Evolutionary conservation across 73 alveolate species (phyloP).

Genomic region (Halteria grandinella): DNA sequence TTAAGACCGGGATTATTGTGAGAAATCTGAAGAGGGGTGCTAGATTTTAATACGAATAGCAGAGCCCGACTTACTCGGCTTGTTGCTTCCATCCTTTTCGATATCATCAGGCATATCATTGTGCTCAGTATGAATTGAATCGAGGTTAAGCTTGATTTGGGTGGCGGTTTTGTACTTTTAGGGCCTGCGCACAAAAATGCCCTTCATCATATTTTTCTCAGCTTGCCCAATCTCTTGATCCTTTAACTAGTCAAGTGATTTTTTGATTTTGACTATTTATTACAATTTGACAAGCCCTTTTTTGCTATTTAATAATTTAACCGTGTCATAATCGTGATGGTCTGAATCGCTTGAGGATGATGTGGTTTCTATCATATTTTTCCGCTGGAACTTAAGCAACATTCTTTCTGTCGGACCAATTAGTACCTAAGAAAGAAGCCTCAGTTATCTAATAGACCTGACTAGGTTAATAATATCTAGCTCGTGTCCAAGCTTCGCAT

Average conservation of each 20-base stretch:
- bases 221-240: slow-evolving; percentile 15
- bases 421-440: slow-evolving; percentile 19
- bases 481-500: slow-evolving; percentile 17
- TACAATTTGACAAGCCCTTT: slow-evolving; percentile 4
- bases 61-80: too few relatives aligned
- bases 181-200: too few relatives aligned
- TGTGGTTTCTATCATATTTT: slow-evolving; percentile 6
- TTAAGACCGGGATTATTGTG: too few relatives aligned
- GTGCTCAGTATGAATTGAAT: too few relatives aligned
- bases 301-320: not conserved
- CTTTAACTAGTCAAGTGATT: not conserved
- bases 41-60: too few relatives aligned
- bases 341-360: slow-evolving; percentile 34
- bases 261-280: not conserved
- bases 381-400: slow-evolving; percentile 38
- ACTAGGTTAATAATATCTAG: slow-evolving; percentile 28
- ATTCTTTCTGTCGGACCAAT: not conserved
- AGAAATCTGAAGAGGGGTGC: too few relatives aligned
- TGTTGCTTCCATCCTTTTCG: too few relatives aligned
- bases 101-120: too few relatives aligned
- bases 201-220: slow-evolving; percentile 14
- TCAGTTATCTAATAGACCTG: slow-evolving; percentile 27
- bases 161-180: too few relatives aligned
- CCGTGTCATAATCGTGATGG: slow-evolving; percentile 2
- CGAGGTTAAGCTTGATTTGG: too few relatives aligned